Conservation (phyloP, 176 grass and related monocot genomes). For the Aegilops longissima region DNA sequence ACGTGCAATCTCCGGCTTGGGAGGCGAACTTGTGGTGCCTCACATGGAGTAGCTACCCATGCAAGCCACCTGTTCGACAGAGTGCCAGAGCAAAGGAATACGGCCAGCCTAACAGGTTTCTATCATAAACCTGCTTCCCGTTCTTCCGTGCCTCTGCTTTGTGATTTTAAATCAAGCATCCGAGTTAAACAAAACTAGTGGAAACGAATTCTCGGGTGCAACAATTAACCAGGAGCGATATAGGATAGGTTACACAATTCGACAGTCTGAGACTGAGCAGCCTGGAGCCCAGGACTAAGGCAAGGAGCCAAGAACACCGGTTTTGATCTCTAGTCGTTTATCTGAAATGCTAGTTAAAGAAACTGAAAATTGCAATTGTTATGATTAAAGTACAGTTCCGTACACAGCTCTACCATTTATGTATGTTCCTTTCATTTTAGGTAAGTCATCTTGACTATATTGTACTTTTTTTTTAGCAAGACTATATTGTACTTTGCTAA, state of each 20-base stretch:
- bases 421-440: not conserved
- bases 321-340: not conserved
- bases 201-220: not conserved
- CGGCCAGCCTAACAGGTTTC: not conserved
- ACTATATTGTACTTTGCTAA: not conserved
- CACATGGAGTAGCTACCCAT: too few species aligned
- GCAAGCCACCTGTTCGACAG: slow-evolving; percentile 12
- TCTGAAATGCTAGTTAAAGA: not conserved
- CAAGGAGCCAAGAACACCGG: not conserved
- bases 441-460: not conserved
- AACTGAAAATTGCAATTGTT: not conserved
- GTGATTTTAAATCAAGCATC: not conserved
- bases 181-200: not conserved
- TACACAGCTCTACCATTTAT: not conserved
- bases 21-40: not conserved
- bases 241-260: not conserved
- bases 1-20: not conserved
- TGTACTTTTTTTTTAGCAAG: not conserved
- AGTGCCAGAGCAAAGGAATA: slow-evolving; percentile 12
- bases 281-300: not conserved
- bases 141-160: not conserved
- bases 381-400: not conserved
- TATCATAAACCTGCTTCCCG: not conserved
- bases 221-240: not conserved
- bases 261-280: not conserved